These are phyloP conservation scores for Trichoderma atrobrunneum DNA, from an alignment of 2,329 filamentous ascomycete species.

Conservation along the genomic window DNA sequence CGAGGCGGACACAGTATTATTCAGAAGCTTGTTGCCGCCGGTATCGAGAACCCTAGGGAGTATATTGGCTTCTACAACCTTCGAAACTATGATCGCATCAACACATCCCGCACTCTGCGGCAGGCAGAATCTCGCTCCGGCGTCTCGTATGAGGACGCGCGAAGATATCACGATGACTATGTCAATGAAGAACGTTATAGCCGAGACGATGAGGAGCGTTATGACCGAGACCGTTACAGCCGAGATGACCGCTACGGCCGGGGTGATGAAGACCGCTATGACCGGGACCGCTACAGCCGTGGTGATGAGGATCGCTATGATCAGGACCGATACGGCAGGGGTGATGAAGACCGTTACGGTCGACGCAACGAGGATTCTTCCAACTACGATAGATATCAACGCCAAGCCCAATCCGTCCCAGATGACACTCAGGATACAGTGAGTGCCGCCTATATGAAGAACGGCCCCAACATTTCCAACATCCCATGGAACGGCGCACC, in stretches of 20 bases:
- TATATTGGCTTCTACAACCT: conserved; percentile 87
- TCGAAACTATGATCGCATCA: conserved; percentile 80
- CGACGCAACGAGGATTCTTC: conserved; percentile 24
- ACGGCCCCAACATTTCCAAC: conserved; percentile 64
- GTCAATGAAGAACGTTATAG: conserved; percentile 47
- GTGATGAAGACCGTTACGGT: conserved; percentile 32
- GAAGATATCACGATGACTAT: conserved; percentile 60
- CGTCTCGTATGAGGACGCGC: conserved; percentile 64
- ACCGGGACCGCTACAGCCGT: background rate
- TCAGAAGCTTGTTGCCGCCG: conserved; percentile 65
- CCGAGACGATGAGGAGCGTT: conserved; percentile 24
- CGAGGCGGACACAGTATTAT: conserved; percentile 76
- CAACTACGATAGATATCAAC: conserved; percentile 59
- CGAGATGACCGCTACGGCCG: background rate
- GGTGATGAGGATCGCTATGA: background rate
- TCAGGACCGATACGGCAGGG: background rate
- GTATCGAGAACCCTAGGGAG: conserved; percentile 63
- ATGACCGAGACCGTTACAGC: background rate
- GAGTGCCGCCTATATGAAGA: conserved; percentile 78
- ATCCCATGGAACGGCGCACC: conserved; percentile 54
- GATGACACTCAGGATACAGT: conserved; percentile 70
- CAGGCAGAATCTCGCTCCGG: conserved; percentile 61
- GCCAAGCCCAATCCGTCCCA: conserved; percentile 56
- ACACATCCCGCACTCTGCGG: conserved; percentile 61
- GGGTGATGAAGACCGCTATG: background rate